These are phyloP conservation scores for Botryobasidium botryosum DNA, from an alignment of 768 basidiomycete species.

Conservation along the genomic window DNA sequence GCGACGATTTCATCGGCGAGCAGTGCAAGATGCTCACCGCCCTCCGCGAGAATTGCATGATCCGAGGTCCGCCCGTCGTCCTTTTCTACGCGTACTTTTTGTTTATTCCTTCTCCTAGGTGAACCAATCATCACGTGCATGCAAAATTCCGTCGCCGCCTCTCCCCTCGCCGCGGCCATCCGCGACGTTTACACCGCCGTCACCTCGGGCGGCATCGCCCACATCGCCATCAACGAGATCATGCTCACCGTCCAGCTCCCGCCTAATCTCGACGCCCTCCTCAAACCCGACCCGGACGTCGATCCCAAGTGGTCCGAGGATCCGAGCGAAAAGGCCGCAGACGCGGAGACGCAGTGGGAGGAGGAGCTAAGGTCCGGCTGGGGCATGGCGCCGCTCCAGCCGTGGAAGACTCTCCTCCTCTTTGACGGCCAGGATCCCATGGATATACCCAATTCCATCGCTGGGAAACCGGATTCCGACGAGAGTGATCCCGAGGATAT, in stretches of 20 bases:
- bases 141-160: conserved; percentile 39
- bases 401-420: conserved; percentile 84
- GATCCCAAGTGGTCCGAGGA: too few species aligned
- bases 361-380: conserved; percentile 52
- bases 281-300: too few species aligned
- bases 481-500: conserved; percentile 31
- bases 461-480: not conserved
- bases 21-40: conserved; percentile 58
- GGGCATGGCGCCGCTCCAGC: conserved; percentile 54
- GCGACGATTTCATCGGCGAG: conserved; percentile 67
- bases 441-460: conserved; percentile 12
- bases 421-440: conserved; percentile 33
- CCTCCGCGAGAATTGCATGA: conserved; percentile 52
- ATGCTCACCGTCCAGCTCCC: conserved; percentile 79
- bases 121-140: conserved; percentile 17
- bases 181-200: conserved; percentile 64
- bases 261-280: conserved; percentile 43
- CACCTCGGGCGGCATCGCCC: conserved; percentile 57
- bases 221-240: conserved; percentile 59
- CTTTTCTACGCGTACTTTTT: not conserved
- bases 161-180: conserved; percentile 65
- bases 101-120: conserved; percentile 13
- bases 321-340: conserved; percentile 35
- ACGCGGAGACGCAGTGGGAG: conserved; percentile 37
- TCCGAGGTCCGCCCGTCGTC: conserved; percentile 36